A percentile compares a stretch with the other conserved stretches of the same genome.
phyloP scores from a whole-genome alignment of 2,329 filamentous ascomycete genomes.

The Diaporthe destruens region DNA sequence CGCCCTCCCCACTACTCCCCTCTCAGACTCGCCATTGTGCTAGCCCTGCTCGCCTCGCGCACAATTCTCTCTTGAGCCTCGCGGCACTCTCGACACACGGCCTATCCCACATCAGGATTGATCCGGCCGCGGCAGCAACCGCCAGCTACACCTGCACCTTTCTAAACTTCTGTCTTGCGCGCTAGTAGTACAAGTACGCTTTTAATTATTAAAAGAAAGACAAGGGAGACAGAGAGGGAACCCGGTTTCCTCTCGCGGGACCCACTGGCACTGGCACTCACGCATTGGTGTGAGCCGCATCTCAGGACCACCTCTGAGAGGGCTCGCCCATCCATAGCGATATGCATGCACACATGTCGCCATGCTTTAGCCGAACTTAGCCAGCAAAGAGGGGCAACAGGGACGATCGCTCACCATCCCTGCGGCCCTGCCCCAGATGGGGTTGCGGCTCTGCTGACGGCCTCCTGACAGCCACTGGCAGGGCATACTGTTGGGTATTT shows the following conservation, averaged over 20 bases:
- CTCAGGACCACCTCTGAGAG: background rate
- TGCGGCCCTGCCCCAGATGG: slow-evolving; percentile 13
- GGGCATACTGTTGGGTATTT: background rate
- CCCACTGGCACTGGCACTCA: too few relatives aligned
- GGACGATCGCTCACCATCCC: background rate
- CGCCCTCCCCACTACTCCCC: background rate
- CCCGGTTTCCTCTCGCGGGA: too few relatives aligned
- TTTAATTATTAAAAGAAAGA: too few relatives aligned
- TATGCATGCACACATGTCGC: slow-evolving; percentile 19
- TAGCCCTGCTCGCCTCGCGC: background rate
- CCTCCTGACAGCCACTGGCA: slow-evolving; percentile 18
- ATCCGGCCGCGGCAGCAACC: slow-evolving; percentile 9
- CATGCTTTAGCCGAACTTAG: slow-evolving; percentile 6
- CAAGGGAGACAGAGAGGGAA: too few relatives aligned
- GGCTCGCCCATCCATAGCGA: slow-evolving; percentile 11
- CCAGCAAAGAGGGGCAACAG: background rate
- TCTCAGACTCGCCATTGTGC: background rate
- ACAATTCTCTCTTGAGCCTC: slow-evolving; percentile 7
- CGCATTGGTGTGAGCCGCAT: slow-evolving; percentile 25
- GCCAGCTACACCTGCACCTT: background rate
- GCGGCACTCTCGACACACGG: slow-evolving; percentile 4
- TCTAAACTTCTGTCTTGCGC: background rate
- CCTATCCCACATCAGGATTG: slow-evolving; percentile 10
- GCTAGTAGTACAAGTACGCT: background rate
- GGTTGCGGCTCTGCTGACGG: slow-evolving; percentile 26